Evolutionary conservation across 169 alveolate species (phyloP).

Genomic region (Plasmodium falciparum): DNA sequence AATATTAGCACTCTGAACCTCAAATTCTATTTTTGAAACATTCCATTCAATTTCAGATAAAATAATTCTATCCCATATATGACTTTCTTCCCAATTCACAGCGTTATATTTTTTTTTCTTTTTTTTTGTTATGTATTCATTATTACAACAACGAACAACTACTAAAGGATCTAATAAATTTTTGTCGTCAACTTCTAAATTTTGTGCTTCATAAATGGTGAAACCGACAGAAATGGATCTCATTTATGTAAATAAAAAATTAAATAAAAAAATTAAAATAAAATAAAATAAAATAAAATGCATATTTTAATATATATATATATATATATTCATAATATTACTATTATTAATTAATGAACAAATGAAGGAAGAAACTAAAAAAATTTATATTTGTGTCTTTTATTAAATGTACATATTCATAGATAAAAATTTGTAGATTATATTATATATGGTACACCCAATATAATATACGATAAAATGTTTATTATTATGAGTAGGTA

Average conservation of each 20-base stretch:
- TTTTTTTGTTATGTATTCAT: constrained; percentile 89
- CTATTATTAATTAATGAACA: too few species aligned
- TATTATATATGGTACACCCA: too few species aligned
- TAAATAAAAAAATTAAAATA: not conserved
- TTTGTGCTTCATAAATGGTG: constrained; percentile 89
- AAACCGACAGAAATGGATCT: constrained; percentile 88
- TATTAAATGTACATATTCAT: too few species aligned
- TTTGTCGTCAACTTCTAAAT: constrained; percentile 81
- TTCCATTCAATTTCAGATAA: constrained; percentile 91
- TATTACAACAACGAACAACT: constrained; percentile 92
- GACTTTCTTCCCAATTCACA: constrained; percentile 93
- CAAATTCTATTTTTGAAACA: constrained; percentile 91
- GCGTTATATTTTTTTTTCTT: constrained; percentile 89
- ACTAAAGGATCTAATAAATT: constrained; percentile 89
- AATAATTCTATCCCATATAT: constrained; percentile 90
- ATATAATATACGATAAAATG: too few species aligned
- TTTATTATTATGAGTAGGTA: too few species aligned
- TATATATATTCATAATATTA: too few species aligned
- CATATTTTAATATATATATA: too few species aligned
- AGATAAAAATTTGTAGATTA: too few species aligned
- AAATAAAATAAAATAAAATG: too few species aligned
- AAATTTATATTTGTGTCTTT: too few species aligned
- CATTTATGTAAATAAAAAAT: constrained; percentile 45
- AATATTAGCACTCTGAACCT: constrained; percentile 92
- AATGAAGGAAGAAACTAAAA: too few species aligned